These are phyloP conservation scores for Quillaja saponaria DNA, from an alignment of 306 rosid species.

Conservation along the genomic window DNA sequence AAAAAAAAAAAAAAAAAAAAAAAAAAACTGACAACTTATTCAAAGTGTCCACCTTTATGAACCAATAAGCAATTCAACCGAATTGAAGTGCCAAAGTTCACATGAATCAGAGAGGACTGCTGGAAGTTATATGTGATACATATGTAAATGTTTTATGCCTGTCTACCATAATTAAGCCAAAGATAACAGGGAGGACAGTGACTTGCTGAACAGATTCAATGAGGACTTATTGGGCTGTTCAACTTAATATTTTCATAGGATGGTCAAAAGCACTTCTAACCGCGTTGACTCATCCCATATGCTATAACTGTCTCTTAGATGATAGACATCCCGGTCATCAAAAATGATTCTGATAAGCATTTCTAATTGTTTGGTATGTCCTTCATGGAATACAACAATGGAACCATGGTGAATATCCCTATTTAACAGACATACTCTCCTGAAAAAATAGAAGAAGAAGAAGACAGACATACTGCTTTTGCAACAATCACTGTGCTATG, in stretches of 20 bases:
- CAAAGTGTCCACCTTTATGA: conserved; percentile 1
- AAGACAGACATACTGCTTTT: conserved; percentile 70
- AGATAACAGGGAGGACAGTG: too few relatives aligned
- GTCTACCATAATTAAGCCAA: too few relatives aligned
- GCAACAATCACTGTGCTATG: conserved; percentile 70
- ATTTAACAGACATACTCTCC: not conserved
- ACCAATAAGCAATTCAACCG: conserved; percentile 10
- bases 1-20: too few relatives aligned
- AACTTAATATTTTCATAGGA: not conserved
- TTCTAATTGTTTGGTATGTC: too few relatives aligned
- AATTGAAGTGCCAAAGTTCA: not conserved
- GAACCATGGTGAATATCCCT: not conserved
- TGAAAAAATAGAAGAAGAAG: not conserved
- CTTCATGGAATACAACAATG: not conserved
- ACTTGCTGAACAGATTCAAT: too few relatives aligned
- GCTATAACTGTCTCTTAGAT: too few relatives aligned
- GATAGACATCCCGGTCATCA: conserved; percentile 1
- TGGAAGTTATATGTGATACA: too few relatives aligned
- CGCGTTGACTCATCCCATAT: not conserved
- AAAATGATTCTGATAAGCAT: not conserved
- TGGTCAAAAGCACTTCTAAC: not conserved
- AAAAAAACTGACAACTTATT: too few relatives aligned
- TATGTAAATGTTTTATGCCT: too few relatives aligned
- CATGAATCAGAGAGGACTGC: too few relatives aligned
- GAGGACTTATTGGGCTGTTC: too few relatives aligned